A percentile compares a stretch with the other conserved stretches of the same genome.
These are phyloP conservation scores for Tremella mesenterica DNA, from an alignment of 768 basidiomycete genomes.

Conservation along the genomic window DNA sequence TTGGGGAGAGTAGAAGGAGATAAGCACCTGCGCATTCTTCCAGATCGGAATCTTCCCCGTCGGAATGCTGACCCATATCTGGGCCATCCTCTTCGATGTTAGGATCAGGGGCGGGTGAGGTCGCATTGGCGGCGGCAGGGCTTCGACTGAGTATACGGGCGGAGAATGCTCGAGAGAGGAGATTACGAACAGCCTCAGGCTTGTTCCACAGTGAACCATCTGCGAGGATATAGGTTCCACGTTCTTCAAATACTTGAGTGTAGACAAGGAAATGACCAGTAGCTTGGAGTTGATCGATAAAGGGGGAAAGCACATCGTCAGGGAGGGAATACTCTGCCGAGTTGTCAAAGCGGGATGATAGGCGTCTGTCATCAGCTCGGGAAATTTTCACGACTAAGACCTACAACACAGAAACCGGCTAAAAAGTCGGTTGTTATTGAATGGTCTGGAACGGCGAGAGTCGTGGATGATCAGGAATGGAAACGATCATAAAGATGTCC, in stretches of 20 bases:
- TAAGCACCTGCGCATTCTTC: conserved; percentile 49
- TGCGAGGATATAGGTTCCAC: conserved; percentile 87
- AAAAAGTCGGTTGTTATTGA: too few species aligned
- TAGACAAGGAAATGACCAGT: conserved; percentile 92
- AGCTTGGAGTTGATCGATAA: conserved; percentile 60
- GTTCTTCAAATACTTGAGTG: conserved; percentile 72
- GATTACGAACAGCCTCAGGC: conserved; percentile 64
- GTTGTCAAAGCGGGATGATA: conserved; percentile 74
- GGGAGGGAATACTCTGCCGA: conserved; percentile 36
- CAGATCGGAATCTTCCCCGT: conserved; percentile 28
- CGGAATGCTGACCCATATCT: conserved; percentile 39
- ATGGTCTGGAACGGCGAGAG: too few species aligned
- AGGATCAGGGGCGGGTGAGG: not conserved
- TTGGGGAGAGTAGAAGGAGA: conserved; percentile 75
- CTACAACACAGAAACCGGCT: too few species aligned
- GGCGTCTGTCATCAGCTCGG: conserved; percentile 26
- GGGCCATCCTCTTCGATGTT: not conserved
- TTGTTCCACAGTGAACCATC: conserved; percentile 65
- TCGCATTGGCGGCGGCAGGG: conserved; percentile 1
- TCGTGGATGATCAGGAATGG: too few species aligned
- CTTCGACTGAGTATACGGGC: too few species aligned
- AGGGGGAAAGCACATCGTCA: conserved; percentile 30
- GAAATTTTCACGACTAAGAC: too few species aligned
- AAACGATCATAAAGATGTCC: too few species aligned
- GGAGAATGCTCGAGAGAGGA: conserved; percentile 71